A percentile compares a stretch with the other conserved stretches of the same genome.
Evolutionary conservation across 2,329 filamentous ascomycete genomes (phyloP).

Genomic region (Pyricularia sp.): DNA sequence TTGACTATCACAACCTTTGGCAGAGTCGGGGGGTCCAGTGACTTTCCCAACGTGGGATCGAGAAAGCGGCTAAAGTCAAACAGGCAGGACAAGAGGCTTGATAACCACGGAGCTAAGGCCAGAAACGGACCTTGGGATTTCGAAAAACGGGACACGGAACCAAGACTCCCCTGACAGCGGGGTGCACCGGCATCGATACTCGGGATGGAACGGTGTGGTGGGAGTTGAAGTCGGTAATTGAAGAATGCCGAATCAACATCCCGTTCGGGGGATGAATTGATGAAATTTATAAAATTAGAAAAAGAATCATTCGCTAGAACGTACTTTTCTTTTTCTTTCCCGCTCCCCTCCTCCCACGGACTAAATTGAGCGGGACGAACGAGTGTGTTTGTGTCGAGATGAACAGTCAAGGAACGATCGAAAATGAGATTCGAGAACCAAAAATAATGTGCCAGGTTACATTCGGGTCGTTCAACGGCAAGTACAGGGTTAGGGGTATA

Average conservation of each 20-base stretch:
- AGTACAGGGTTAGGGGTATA: neutral
- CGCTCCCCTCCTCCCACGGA: neutral
- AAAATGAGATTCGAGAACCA: neutral
- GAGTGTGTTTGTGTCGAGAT: neutral
- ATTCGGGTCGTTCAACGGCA: neutral
- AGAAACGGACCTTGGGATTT: neutral
- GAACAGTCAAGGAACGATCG: neutral
- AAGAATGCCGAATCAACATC: neutral
- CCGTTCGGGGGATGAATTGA: neutral
- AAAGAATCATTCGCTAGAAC: neutral
- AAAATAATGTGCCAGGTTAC: neutral
- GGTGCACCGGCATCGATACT: conserved; percentile 1
- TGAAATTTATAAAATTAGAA: too few species aligned
- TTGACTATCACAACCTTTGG: neutral
- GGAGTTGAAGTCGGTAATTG: conserved; percentile 3
- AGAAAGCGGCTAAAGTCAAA: neutral
- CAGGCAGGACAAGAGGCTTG: neutral
- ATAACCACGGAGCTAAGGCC: neutral
- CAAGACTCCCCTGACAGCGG: neutral
- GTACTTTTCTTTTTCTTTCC: too few species aligned
- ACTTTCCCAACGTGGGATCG: neutral
- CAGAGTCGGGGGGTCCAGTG: neutral
- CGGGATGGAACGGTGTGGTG: neutral
- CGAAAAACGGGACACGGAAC: neutral
- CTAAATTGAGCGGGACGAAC: neutral